These are phyloP conservation scores for Immersiporthe knoxdaviesiana DNA, from an alignment of 2,329 filamentous ascomycete genomes.

Conservation along the genomic window DNA sequence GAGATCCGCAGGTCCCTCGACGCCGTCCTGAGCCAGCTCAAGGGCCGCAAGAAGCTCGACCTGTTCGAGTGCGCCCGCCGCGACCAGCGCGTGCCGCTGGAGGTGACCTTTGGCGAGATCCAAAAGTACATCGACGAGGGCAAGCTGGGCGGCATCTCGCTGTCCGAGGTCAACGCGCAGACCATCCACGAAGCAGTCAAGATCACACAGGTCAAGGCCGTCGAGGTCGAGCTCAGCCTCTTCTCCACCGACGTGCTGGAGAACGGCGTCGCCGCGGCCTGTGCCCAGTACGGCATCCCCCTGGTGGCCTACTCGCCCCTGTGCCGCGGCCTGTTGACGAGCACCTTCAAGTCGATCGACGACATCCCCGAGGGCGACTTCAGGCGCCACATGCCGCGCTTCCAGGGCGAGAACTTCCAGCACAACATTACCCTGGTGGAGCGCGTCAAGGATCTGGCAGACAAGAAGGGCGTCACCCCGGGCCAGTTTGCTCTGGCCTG, in stretches of 20 bases:
- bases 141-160: conserved; percentile 53
- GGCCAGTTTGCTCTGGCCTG: conserved; percentile 70
- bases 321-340: conserved; percentile 56
- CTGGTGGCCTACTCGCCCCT: conserved; percentile 63
- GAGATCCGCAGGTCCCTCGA: conserved; percentile 62
- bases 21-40: conserved; percentile 53
- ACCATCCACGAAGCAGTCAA: conserved; percentile 54
- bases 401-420: conserved; percentile 64
- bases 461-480: conserved; percentile 61
- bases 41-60: conserved; percentile 63
- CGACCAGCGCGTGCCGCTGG: conserved; percentile 53
- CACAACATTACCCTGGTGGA: conserved; percentile 66
- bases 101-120: conserved; percentile 47
- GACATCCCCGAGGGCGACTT: conserved; percentile 60
- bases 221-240: conserved; percentile 59
- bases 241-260: conserved; percentile 51
- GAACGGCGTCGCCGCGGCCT: conserved; percentile 55
- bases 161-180: conserved; percentile 55
- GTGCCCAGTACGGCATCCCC: conserved; percentile 57
- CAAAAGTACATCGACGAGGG: conserved; percentile 54
- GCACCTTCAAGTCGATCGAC: conserved; percentile 52
- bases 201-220: conserved; percentile 48
- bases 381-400: conserved; percentile 56
- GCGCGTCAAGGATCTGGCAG: conserved; percentile 60
- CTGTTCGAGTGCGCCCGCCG: conserved; percentile 63